These are phyloP conservation scores for Fistulifera pelliculosa DNA, from an alignment of 108 stramenopile genomes.

Conservation along the genomic window DNA sequence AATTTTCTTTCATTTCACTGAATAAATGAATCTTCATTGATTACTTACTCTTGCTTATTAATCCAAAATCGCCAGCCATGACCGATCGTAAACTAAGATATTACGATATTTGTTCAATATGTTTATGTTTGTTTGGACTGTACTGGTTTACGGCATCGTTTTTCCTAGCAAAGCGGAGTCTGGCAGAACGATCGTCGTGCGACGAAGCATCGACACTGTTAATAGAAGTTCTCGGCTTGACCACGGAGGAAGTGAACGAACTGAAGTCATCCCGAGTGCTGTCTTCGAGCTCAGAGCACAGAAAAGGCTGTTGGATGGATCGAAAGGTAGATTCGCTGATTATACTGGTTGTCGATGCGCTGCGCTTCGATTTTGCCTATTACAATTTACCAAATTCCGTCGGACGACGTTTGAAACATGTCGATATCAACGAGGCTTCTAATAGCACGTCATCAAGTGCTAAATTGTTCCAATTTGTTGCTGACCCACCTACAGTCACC, in stretches of 20 bases:
- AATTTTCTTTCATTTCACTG: too few relatives aligned
- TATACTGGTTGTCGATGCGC: slow-evolving; percentile 89
- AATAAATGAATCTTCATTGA: too few relatives aligned
- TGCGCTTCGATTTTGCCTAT: slow-evolving; percentile 90
- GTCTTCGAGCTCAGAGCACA: not conserved
- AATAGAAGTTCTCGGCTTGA: slow-evolving; percentile 25
- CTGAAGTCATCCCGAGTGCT: not conserved
- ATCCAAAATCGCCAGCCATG: too few relatives aligned
- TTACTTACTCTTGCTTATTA: too few relatives aligned
- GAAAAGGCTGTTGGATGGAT: slow-evolving; percentile 63
- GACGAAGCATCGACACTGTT: slow-evolving; percentile 36
- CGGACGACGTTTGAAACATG: slow-evolving; percentile 32
- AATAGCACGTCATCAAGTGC: slow-evolving; percentile 5
- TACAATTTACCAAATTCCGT: slow-evolving; percentile 65
- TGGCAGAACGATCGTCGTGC: slow-evolving; percentile 36
- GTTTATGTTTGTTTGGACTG: slow-evolving; percentile 13
- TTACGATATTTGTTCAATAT: too few relatives aligned
- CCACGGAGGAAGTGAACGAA: not conserved
- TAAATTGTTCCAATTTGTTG: slow-evolving; percentile 80
- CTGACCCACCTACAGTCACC: slow-evolving; percentile 98
- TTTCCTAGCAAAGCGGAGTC: slow-evolving; percentile 40
- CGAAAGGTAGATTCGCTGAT: slow-evolving; percentile 72
- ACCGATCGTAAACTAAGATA: too few relatives aligned
- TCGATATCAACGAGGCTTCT: not conserved
- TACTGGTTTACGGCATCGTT: slow-evolving; percentile 47